Percentiles rank a stretch among this genome's conserved stretches.
Evolutionary conservation across 306 rosid species (phyloP).

Genomic region (Pyrus pyrifolia): DNA sequence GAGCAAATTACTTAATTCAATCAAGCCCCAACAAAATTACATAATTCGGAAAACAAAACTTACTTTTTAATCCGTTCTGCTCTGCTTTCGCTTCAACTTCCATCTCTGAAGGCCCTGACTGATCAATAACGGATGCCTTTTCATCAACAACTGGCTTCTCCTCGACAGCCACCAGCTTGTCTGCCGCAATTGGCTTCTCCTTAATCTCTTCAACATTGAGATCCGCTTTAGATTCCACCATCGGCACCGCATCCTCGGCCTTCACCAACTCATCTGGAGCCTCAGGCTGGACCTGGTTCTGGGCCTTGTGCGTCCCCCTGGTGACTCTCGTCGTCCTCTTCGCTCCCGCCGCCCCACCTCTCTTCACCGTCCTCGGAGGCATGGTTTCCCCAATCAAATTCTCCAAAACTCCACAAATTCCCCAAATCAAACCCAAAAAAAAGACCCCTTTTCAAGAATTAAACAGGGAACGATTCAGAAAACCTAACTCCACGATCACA

Average conservation of each 20-base stretch:
- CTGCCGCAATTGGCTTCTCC: slow-evolving; percentile 27
- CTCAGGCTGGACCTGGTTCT: slow-evolving; percentile 38
- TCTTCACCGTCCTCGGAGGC: slow-evolving; percentile 88
- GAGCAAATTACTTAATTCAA: background rate
- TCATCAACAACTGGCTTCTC: slow-evolving; percentile 28
- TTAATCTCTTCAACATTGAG: slow-evolving; percentile 35
- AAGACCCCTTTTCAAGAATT: background rate
- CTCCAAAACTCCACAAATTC: background rate
- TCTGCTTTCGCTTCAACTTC: slow-evolving; percentile 19
- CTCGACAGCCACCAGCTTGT: slow-evolving; percentile 13
- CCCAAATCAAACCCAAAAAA: background rate
- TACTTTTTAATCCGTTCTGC: slow-evolving; percentile 48
- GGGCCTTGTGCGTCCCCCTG: slow-evolving; percentile 55
- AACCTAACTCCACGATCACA: background rate
- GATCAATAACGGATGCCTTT: slow-evolving; percentile 21
- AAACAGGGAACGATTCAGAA: background rate
- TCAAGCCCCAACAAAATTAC: background rate
- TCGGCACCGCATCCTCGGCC: slow-evolving; percentile 19
- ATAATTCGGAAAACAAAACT: slow-evolving; percentile 14
- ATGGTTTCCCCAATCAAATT: slow-evolving; percentile 20
- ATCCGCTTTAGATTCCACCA: slow-evolving; percentile 28
- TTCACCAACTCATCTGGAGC: slow-evolving; percentile 23
- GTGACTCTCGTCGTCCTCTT: slow-evolving; percentile 53
- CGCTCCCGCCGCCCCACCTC: slow-evolving; percentile 51
- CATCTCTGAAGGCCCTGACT: background rate